Evolutionary conservation across 192 early-diverging fungal genomes (phyloP), one percentile per base, ranked within the genome.

Genomic region (Coemansia interrupta): DNA sequence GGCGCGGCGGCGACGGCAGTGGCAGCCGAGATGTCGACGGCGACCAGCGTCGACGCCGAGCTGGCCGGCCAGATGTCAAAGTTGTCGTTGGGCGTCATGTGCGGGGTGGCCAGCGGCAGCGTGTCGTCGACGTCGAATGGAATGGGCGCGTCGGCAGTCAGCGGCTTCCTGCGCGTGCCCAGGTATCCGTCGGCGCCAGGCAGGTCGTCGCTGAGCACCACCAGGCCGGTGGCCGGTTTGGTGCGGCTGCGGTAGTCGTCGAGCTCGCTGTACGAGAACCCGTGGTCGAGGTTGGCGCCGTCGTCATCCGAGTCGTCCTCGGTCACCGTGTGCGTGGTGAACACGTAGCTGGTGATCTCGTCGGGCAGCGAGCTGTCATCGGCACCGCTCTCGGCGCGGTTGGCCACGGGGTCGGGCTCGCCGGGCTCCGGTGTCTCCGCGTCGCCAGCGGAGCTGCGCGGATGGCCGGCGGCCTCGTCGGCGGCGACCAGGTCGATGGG

Each of bases 21-120:
- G 17, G 54, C 28, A 5, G 18, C 46, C n/a, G 32, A 28, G 0
- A 63, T 29, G 58, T 60, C 47, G 32, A 61, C 43, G 44, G 58
- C 23, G 24, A 45, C 39, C 40, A 56, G 41, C 18, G 61, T 52
- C 19, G 65, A 61, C 17, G 38, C 61, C 22, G 65, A 71, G 51
- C 66, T 72, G 41, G 53, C 43, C 8, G 70, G 75, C 70, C 75
- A 78, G 45, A 72, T 41, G 42, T 78, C 75, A 30, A 72, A 47
- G 45, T 61, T 65, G 23, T 55, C 66, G 47, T 36, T 58, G 32
- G 41, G 53, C 8, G 45, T 20, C 36, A 55, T 56, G 23, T 51
- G 63, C 32, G 60, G 67, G n/a, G 60, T 61, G n/a, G 54, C 47
- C 32, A 64, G 61, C 4, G 68, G 56, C 17, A 73, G 29, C 11